phyloP scores from a whole-genome alignment of 2,329 filamentous ascomycete genomes.

The Stromatinia cepivora region DNA sequence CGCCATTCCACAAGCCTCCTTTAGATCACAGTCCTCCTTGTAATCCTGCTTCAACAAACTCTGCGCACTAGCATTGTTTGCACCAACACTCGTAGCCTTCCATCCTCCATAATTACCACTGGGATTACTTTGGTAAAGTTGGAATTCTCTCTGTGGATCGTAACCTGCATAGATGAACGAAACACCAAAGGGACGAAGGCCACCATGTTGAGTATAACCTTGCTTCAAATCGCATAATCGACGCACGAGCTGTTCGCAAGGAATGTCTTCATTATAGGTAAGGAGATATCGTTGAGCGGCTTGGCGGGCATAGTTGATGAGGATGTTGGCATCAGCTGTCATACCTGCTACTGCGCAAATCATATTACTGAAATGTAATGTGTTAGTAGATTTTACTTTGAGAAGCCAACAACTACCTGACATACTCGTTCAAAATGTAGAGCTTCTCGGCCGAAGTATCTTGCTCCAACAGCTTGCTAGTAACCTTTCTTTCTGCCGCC shows the following conservation, averaged over 20 bases:
- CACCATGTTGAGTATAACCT: constrained; percentile 98
- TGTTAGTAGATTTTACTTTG: constrained; percentile 21
- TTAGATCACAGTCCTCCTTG: constrained; percentile 94
- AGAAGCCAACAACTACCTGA: constrained; percentile 23
- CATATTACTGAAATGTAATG: constrained; percentile 75
- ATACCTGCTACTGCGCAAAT: constrained; percentile 98
- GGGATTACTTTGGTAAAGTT: constrained; percentile 98
- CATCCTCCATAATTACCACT: constrained; percentile 98
- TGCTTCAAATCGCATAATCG: constrained; percentile 97
- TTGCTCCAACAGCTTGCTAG: constrained; percentile 97
- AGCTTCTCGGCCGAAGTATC: constrained; percentile 99
- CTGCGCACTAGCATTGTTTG: constrained; percentile 97
- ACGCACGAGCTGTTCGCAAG: constrained; percentile 97
- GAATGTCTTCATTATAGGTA: constrained; percentile 99
- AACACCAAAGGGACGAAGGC: constrained; percentile 95
- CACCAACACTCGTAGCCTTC: constrained; percentile 97
- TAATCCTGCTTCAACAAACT: constrained; percentile 98
- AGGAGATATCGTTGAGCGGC: constrained; percentile 95
- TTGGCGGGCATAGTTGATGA: constrained; percentile 99
- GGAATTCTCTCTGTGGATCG: constrained; percentile 94
- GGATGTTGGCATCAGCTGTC: constrained; percentile 99
- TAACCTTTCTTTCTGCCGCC: constrained; percentile 97
- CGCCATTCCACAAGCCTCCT: constrained; percentile 95
- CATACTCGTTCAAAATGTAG: constrained; percentile 97
- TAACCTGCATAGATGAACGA: constrained; percentile 99